A percentile compares a stretch with the other conserved stretches of the same genome.
Evolutionary conservation across 352 stramenopile genomes (phyloP).

Genomic region (Globisporangium nodosum): DNA sequence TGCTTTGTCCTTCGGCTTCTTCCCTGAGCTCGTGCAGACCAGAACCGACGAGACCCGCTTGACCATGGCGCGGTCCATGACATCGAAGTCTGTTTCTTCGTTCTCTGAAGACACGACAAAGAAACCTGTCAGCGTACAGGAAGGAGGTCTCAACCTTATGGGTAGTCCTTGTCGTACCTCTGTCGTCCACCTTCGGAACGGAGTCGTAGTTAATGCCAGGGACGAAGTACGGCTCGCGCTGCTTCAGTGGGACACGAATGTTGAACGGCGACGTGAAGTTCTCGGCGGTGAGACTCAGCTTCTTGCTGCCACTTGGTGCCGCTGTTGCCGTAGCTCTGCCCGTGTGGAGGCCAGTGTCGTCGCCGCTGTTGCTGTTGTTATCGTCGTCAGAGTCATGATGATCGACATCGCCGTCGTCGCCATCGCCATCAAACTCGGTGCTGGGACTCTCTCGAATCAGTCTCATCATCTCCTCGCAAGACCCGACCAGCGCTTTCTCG

Average conservation of each 20-base stretch:
- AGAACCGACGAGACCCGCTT: constrained; percentile 77
- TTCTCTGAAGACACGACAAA: constrained; percentile 18
- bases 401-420: constrained; percentile 1
- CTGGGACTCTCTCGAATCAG: constrained; percentile 34
- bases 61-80: constrained; percentile 75
- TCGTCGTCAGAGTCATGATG: constrained; percentile 5
- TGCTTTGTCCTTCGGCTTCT: constrained; percentile 36
- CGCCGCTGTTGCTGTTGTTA: constrained; percentile 4
- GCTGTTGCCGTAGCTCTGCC: neutral
- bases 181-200: constrained; percentile 22
- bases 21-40: constrained; percentile 47
- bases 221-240: constrained; percentile 52
- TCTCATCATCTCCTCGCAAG: constrained; percentile 75
- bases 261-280: constrained; percentile 77
- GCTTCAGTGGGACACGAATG: constrained; percentile 56
- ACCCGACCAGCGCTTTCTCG: constrained; percentile 47
- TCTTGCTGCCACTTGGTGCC: constrained; percentile 4
- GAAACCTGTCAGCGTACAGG: neutral
- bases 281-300: constrained; percentile 27
- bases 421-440: neutral
- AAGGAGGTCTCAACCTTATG: neutral
- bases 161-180: constrained; percentile 14
- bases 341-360: neutral
- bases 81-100: constrained; percentile 53
- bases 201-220: constrained; percentile 31